These are phyloP conservation scores for Nicotiana tabacum DNA, from an alignment of 257 asterid genomes.

Conservation along the genomic window DNA sequence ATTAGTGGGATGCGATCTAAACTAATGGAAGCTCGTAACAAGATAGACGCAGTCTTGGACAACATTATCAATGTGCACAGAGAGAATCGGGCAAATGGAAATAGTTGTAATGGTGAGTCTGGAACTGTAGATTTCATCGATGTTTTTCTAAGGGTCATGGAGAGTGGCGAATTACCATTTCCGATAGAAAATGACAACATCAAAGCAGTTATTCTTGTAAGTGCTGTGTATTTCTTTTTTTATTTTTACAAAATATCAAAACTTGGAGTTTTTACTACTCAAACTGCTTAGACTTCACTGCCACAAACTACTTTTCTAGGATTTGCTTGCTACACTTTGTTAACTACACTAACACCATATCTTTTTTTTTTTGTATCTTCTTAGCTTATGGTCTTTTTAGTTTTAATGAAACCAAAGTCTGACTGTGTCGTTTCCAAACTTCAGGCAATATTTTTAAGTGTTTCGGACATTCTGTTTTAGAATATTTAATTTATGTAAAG, in stretches of 20 bases:
- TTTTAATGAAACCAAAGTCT: too few species aligned
- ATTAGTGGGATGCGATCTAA: background rate
- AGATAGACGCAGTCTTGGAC: background rate
- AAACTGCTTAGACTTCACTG: too few species aligned
- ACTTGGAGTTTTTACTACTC: background rate
- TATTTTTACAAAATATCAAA: background rate
- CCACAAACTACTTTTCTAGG: too few species aligned
- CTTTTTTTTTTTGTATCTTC: too few species aligned
- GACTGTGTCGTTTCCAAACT: too few species aligned
- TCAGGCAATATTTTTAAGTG: too few species aligned
- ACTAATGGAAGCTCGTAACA: background rate
- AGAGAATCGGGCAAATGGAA: background rate
- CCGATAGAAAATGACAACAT: background rate
- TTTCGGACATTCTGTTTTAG: too few species aligned
- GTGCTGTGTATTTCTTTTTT: background rate
- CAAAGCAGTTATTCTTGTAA: constrained; percentile 4
- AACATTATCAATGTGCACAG: background rate
- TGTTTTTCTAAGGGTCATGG: background rate
- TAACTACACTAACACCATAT: too few species aligned
- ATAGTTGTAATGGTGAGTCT: background rate
- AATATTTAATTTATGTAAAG: too few species aligned
- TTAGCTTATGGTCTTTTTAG: too few species aligned
- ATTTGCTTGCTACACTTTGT: too few species aligned
- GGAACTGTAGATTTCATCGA: background rate
- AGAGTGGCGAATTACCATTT: background rate